Evolutionary conservation across 139 green algal genomes (phyloP).

Genomic region (Tetratostichococcus sp.): DNA sequence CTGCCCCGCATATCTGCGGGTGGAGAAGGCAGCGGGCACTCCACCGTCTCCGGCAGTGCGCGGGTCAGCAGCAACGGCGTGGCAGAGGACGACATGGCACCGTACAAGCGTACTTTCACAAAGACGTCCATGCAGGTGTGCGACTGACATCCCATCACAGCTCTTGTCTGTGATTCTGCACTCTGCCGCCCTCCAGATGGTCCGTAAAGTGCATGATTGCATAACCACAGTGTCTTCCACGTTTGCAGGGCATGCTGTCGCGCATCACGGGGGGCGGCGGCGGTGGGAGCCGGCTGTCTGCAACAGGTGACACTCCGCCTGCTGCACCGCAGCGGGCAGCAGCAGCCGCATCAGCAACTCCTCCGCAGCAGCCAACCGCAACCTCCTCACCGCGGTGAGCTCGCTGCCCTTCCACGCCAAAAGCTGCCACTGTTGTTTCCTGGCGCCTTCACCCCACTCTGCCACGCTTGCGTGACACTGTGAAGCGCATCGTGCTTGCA

Average conservation of each 20-base stretch:
- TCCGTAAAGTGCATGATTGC: too few species aligned
- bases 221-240: too few species aligned
- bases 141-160: neutral
- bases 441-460: too few species aligned
- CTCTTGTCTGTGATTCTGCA: too few species aligned
- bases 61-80: neutral
- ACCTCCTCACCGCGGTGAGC: neutral
- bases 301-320: neutral
- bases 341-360: too few species aligned
- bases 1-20: neutral
- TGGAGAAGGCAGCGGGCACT: neutral
- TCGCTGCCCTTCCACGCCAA: too few species aligned
- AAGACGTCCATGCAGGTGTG: neutral
- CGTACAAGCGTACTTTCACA: neutral
- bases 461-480: too few species aligned
- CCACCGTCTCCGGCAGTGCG: neutral
- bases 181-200: too few species aligned
- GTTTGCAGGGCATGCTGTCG: neutral
- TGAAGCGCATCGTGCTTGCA: too few species aligned
- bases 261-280: neutral
- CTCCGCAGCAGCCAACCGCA: neutral
- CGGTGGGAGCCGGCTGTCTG: neutral
- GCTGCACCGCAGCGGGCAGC: neutral
- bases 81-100: neutral
- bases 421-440: too few species aligned